Percentiles rank a stretch among this genome's conserved stretches.
phyloP scores from a whole-genome alignment of 768 basidiomycete genomes.

The Lentinula boryana region DNA sequence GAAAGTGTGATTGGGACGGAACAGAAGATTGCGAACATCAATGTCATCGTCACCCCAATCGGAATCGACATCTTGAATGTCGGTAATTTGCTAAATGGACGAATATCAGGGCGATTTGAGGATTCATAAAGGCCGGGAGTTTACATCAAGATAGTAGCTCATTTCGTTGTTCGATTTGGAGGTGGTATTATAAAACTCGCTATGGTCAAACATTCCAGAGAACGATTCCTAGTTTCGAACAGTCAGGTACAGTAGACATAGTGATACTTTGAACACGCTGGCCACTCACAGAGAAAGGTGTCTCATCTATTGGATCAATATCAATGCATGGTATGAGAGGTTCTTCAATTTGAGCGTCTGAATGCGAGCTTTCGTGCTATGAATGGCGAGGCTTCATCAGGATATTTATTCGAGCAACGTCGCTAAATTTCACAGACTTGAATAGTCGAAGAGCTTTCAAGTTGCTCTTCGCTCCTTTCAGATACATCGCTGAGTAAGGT shows the following conservation, averaged over 20 bases:
- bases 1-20: not conserved
- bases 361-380: not conserved
- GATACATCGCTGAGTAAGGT: not conserved
- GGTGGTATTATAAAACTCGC: not conserved
- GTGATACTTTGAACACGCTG: not conserved
- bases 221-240: not conserved
- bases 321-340: not conserved
- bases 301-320: slow-evolving; percentile 4
- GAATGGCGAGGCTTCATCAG: not conserved
- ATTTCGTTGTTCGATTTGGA: slow-evolving; percentile 13
- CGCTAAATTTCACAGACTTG: not conserved
- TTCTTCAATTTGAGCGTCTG: not conserved
- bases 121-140: slow-evolving; percentile 18
- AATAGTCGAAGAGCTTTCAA: not conserved
- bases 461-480: not conserved
- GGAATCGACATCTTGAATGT: slow-evolving; percentile 34
- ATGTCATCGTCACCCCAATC: slow-evolving; percentile 45
- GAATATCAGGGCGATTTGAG: not conserved
- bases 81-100: slow-evolving; percentile 30
- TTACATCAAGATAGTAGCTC: slow-evolving; percentile 39
- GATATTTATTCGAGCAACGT: not conserved
- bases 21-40: slow-evolving; percentile 28
- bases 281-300: slow-evolving; percentile 4
- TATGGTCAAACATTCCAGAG: not conserved
- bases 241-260: not conserved